Evolutionary conservation across 345 rosid genomes (phyloP).

Genomic region (Rhodamnia rubescens): DNA sequence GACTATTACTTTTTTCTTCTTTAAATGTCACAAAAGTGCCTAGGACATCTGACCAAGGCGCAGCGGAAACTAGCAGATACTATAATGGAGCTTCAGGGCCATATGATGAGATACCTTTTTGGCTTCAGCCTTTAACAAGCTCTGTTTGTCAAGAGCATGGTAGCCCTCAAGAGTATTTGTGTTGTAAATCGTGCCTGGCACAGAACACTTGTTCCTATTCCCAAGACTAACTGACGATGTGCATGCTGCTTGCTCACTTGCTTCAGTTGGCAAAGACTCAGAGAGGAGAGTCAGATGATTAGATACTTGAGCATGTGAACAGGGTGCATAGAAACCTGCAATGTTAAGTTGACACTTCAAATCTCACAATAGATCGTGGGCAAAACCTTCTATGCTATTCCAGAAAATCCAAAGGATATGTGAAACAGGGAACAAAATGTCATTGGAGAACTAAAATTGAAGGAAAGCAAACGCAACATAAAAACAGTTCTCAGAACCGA

Average conservation of each 20-base stretch:
- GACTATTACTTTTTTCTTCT: neutral
- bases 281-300: constrained; percentile 59
- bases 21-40: neutral
- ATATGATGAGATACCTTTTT: constrained; percentile 33
- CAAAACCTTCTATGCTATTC: neutral
- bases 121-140: constrained; percentile 57
- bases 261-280: constrained; percentile 54
- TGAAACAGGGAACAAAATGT: neutral
- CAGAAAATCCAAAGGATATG: neutral
- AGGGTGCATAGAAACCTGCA: constrained; percentile 82
- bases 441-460: neutral
- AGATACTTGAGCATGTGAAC: constrained; percentile 68
- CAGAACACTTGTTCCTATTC: constrained; percentile 68
- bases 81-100: neutral
- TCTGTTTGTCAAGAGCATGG: constrained; percentile 46
- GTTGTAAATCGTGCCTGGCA: constrained; percentile 72
- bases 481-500: neutral
- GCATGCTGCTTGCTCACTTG: constrained; percentile 22
- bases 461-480: neutral
- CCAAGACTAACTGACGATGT: constrained; percentile 18
- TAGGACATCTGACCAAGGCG: neutral
- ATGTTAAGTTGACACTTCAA: neutral
- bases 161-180: constrained; percentile 76
- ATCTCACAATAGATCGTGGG: neutral
- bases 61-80: neutral